Evolutionary conservation across 768 basidiomycete genomes (phyloP), one percentile per base, ranked within the genome.

Genomic region (Trametes coccinea): DNA sequence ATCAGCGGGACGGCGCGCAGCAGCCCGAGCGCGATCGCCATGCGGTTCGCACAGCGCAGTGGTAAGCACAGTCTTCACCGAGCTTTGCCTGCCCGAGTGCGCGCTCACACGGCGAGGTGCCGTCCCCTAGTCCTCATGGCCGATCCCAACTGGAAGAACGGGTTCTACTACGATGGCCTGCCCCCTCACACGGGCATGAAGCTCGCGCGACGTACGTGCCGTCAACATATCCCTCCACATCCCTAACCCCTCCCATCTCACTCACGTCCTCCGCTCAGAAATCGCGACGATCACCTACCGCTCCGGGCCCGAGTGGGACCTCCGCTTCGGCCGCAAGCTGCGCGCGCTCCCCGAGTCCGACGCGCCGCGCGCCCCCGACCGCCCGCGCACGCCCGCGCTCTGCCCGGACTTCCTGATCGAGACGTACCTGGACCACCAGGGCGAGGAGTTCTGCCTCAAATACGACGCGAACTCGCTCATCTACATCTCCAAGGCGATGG

Each of bases 181-280:
- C 97, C 97, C 2, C 97, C 97, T 0, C 97, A 99, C 72, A 92
- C 88, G 1, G 97, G 97, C 31, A 98, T 99, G 95, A 99, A 99
- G 73, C 84, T 99, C 17, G 97, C 97, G 30, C 84, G 97, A 66
- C 97, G 95, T 97, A 70, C 69, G 88, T 77, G 11, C 16, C 27
- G 22, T 22, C 22, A 0, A 22, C 22, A 22, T 8, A 51, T 17
- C 39, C 17, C 30, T 39, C 7, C 4, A 29, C 11, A 17, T 47
- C 7, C 8, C 69, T 53, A 76, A 51, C 22, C 5, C 33, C 13
- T 11, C 29, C 60, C 47, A 17, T 48, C 56, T 53, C 49, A 31
- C 56, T 11, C 49, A 2, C 48, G 0, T 17, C 13, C 13, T 14
- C 17, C 40, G 33, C 56, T 10, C 71, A 98, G 95, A 99, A 78